Evolutionary conservation across 805 yeast species (phyloP).

Genomic region (Yamadazyma laniorum): DNA sequence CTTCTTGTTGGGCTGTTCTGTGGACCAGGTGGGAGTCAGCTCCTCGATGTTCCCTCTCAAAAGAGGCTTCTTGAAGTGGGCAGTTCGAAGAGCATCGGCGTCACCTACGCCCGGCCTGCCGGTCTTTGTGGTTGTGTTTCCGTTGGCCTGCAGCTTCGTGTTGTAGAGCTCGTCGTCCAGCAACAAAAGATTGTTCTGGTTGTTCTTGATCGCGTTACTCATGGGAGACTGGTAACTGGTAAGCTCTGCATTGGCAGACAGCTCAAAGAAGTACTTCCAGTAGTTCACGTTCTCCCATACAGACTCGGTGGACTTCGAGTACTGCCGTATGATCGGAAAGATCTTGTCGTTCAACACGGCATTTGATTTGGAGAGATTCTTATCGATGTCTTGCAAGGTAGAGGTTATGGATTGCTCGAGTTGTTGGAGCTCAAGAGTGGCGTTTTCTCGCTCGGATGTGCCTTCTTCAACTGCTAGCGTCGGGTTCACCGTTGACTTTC

Average conservation of each 20-base stretch:
- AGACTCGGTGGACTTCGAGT: conserved; percentile 54
- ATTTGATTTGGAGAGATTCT: conserved; percentile 66
- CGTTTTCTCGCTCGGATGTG: conserved; percentile 17
- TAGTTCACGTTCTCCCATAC: conserved; percentile 68
- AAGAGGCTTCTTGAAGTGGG: conserved; percentile 19
- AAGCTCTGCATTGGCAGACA: conserved; percentile 65
- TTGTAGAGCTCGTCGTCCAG: conserved; percentile 17
- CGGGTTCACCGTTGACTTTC: conserved; percentile 20
- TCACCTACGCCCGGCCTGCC: background rate
- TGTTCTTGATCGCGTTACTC: conserved; percentile 21
- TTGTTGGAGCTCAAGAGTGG: conserved; percentile 49
- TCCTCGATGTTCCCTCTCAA: conserved; percentile 23
- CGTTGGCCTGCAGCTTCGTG: background rate
- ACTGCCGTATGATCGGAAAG: conserved; percentile 63
- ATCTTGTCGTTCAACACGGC: conserved; percentile 64
- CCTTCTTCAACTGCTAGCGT: background rate
- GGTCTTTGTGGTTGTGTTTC: background rate
- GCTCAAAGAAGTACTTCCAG: conserved; percentile 78
- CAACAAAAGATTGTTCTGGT: conserved; percentile 16
- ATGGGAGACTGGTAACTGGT: conserved; percentile 48
- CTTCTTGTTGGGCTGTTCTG: conserved; percentile 21
- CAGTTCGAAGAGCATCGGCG: background rate
- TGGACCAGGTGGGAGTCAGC: conserved; percentile 37
- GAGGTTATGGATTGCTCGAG: conserved; percentile 79
- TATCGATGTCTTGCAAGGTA: conserved; percentile 75